phyloP scores from a whole-genome alignment of 805 yeast genomes.

The Ogataea trehalophila region DNA sequence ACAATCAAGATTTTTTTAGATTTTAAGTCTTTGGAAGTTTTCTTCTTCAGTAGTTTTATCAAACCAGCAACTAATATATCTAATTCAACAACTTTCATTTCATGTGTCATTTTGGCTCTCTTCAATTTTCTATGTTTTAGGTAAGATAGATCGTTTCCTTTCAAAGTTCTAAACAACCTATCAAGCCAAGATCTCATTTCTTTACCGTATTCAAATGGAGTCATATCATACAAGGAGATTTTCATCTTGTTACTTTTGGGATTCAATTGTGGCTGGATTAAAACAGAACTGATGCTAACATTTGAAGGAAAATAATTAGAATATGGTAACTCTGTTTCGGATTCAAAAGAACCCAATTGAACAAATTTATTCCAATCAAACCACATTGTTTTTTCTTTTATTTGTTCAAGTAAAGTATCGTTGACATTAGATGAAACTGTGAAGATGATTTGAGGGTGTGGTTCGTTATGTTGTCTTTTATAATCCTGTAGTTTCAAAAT shows the following conservation, averaged over 20 bases:
- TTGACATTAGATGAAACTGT: conserved; percentile 30
- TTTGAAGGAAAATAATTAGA: conserved; percentile 17
- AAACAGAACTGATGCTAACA: conserved; percentile 21
- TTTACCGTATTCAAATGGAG: conserved; percentile 21
- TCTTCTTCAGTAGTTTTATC: conserved; percentile 17
- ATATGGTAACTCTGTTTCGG: conserved; percentile 18
- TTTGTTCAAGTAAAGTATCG: conserved; percentile 42
- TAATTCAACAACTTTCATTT: conserved; percentile 18
- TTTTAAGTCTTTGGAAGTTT: background rate
- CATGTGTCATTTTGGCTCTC: conserved; percentile 12
- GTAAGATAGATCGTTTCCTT: conserved; percentile 20
- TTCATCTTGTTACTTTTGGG: conserved; percentile 14
- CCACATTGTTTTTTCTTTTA: conserved; percentile 51
- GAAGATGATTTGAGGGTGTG: conserved; percentile 29
- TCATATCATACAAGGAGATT: conserved; percentile 22
- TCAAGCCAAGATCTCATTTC: conserved; percentile 17
- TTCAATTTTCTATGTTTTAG: conserved; percentile 22
- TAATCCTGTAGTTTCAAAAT: conserved; percentile 30
- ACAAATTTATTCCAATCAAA: conserved; percentile 30
- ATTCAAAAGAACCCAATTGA: conserved; percentile 22
- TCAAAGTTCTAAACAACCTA: conserved; percentile 15
- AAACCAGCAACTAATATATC: conserved; percentile 23
- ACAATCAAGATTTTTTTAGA: conserved; percentile 19
- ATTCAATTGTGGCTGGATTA: conserved; percentile 19
- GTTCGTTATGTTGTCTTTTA: conserved; percentile 25